phyloP scores from a whole-genome alignment of 2,329 filamentous ascomycete genomes.

The Sarocladium oryzae region DNA sequence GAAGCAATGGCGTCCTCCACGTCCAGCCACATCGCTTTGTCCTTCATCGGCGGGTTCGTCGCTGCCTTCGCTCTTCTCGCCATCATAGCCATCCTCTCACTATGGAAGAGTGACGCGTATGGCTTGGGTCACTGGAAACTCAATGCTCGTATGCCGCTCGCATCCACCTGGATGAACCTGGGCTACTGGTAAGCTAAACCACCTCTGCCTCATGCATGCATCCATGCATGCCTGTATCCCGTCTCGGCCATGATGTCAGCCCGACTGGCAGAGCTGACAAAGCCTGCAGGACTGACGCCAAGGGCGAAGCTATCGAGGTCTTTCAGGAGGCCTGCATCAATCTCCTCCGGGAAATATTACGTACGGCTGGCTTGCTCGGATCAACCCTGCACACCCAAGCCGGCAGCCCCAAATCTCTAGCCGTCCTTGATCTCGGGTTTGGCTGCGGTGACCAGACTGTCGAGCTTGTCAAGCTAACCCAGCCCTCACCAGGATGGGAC shows the following conservation, averaged over 20 bases:
- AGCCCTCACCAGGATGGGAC: slow-evolving; percentile 14
- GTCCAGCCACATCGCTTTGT: slow-evolving; percentile 20
- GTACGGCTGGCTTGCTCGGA: slow-evolving; percentile 32
- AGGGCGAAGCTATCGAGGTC: slow-evolving; percentile 24
- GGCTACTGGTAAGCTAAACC: slow-evolving; percentile 46
- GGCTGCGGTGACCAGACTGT: slow-evolving; percentile 54
- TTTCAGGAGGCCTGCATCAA: slow-evolving; percentile 42
- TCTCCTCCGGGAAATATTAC: slow-evolving; percentile 41
- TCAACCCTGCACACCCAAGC: slow-evolving; percentile 7
- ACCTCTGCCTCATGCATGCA: not conserved
- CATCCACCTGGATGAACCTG: slow-evolving; percentile 59
- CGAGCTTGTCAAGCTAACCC: slow-evolving; percentile 30
- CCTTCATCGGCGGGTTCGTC: slow-evolving; percentile 21
- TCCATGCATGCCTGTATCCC: too few relatives aligned
- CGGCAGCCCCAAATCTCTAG: slow-evolving; percentile 15
- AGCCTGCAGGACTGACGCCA: slow-evolving; percentile 20
- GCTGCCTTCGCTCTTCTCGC: slow-evolving; percentile 14
- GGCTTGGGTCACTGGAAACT: slow-evolving; percentile 50
- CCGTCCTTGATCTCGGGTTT: slow-evolving; percentile 48
- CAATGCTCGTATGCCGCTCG: slow-evolving; percentile 39
- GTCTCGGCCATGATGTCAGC: not conserved
- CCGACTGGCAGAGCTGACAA: not conserved
- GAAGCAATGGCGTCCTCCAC: not conserved
- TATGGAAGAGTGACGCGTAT: slow-evolving; percentile 31
- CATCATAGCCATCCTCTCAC: slow-evolving; percentile 13